These are phyloP conservation scores for Monosporascus sp. DNA, from an alignment of 2,329 filamentous ascomycete species.

Conservation along the genomic window DNA sequence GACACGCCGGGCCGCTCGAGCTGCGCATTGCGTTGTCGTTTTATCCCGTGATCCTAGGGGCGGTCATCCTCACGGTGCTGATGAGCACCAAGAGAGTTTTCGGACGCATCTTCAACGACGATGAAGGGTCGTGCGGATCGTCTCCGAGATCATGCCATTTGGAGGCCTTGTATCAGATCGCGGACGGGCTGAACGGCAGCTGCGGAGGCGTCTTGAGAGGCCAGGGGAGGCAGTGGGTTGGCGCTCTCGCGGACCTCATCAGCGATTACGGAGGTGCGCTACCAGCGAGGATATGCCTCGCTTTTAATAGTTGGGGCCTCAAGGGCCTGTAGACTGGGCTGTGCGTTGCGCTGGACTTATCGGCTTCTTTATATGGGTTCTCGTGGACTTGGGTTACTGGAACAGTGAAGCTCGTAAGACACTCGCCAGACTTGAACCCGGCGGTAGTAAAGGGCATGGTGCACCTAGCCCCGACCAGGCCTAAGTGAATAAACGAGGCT, in stretches of 20 bases:
- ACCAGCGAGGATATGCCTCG: conserved; percentile 76
- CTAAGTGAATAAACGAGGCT: too few relatives aligned
- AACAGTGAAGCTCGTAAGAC: conserved; percentile 66
- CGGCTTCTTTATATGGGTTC: conserved; percentile 70
- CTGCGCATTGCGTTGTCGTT: conserved; percentile 70
- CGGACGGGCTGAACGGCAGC: conserved; percentile 78
- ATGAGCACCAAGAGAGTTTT: conserved; percentile 69
- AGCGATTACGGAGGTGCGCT: conserved; percentile 81
- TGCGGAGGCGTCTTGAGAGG: conserved; percentile 77
- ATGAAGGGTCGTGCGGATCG: conserved; percentile 66
- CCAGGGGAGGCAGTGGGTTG: conserved; percentile 83
- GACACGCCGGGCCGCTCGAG: conserved; percentile 59
- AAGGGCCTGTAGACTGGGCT: conserved; percentile 79
- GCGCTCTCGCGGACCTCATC: conserved; percentile 73
- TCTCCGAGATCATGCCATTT: conserved; percentile 78
- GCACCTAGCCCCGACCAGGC: too few relatives aligned
- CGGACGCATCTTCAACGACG: conserved; percentile 76
- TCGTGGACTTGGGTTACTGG: conserved; percentile 76
- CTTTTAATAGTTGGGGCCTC: conserved; percentile 81
- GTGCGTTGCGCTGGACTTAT: conserved; percentile 78
- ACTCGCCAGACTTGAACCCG: conserved; percentile 62
- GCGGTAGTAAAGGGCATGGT: neutral
- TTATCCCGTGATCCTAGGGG: conserved; percentile 67
- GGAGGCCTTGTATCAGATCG: conserved; percentile 85
- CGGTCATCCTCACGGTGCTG: conserved; percentile 60